Evolutionary conservation across 805 yeast species (phyloP), one percentile per base, ranked within the genome.

Genomic region (Komagataella kurtzmanii): DNA sequence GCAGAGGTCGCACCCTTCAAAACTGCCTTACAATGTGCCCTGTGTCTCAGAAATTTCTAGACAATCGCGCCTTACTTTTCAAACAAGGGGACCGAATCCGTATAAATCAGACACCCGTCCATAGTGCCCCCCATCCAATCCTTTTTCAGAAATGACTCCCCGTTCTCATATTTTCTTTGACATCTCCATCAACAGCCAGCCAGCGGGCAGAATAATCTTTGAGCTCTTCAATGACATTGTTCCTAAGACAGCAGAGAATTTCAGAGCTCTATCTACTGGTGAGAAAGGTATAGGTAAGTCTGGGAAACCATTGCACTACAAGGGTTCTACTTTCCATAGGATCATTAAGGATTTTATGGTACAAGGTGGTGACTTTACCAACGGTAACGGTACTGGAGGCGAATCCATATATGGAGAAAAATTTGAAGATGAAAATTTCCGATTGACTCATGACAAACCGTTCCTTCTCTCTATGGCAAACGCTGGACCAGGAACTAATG

Each of bases 381-480:
- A 65, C 45, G 77, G 75, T 51, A 70, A 81, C 58, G 89, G 89
- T 44, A 82, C 89, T 10, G 93, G 93, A 46, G 93, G 93, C 51
- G 88, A 81, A 63, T 81, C 88, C 44, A 85, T 85, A 55, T 85
- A 85, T 61, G 93, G 93, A 24, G 90, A 83, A 57, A 84, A 84
- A 63, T 85, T 85, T 59, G 96, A 87, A 62, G 99, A 91, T 65
- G 99, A 91, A 67, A 85, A 84, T 67, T 91, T 93, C 66, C 65
- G 74, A 49, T 64, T 79, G 57, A 77, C 75, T 55, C 98, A 91
- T 64, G 88, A 82, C 56, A 76, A 76, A 61, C 98, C 98, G 51
- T 90, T 85, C 66, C 73, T 93, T 58, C 76, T 91, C 59, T 87
- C 96, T 6, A 93, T 91, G 98, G 98, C 99, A 53, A 91, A 91